A percentile compares a stretch with the other conserved stretches of the same genome.
Conservation (phyloP, 2,329 filamentous ascomycete genomes). For the Penicillium aurantiogriseum region DNA sequence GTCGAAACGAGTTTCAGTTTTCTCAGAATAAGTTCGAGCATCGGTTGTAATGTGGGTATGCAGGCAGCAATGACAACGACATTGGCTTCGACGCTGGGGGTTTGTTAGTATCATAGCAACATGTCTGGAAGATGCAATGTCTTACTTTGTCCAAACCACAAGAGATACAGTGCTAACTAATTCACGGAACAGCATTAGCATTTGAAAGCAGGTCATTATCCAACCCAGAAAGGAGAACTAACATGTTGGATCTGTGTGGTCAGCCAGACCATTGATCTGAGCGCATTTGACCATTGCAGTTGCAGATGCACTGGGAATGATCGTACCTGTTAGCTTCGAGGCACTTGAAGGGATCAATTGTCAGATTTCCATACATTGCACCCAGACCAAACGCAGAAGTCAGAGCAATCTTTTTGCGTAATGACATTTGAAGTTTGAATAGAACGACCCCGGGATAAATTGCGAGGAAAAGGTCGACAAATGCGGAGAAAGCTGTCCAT, state of each 20-base stretch:
- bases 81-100: constrained; percentile 31
- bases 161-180: constrained; percentile 41
- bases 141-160: constrained; percentile 48
- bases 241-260: constrained; percentile 34
- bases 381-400: constrained; percentile 27
- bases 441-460: constrained; percentile 28
- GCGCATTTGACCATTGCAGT: constrained; percentile 34
- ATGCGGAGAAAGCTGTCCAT: constrained; percentile 25
- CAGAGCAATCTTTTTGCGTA: constrained; percentile 27
- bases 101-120: not conserved
- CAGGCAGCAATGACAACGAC: constrained; percentile 36
- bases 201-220: not conserved
- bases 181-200: constrained; percentile 2
- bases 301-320: constrained; percentile 26
- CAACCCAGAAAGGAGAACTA: constrained; percentile 11
- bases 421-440: constrained; percentile 30
- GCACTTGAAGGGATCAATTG: not conserved
- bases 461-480: constrained; percentile 31
- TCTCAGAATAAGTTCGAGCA: constrained; percentile 27
- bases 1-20: constrained; percentile 7
- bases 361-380: constrained; percentile 19
- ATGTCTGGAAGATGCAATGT: not conserved
- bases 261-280: constrained; percentile 27
- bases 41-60: constrained; percentile 35
- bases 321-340: not conserved